A percentile compares a stretch with the other conserved stretches of the same genome.
phyloP scores from a whole-genome alignment of 805 yeast species.

The Wickerhamiella cacticola region DNA sequence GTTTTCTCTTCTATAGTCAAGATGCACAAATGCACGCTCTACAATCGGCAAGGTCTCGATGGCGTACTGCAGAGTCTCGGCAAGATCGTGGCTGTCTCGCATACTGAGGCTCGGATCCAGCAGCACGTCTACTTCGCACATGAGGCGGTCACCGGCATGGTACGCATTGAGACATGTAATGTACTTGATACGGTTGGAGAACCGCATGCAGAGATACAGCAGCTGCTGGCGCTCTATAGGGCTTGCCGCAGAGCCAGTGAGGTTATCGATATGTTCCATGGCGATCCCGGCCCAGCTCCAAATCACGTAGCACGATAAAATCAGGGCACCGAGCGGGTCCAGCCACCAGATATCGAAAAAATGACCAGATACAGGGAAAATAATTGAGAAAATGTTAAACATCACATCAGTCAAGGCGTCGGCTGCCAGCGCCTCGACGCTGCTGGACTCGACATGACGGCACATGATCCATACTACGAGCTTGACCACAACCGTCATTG shows the following conservation, averaged over 20 bases:
- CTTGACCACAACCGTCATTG: constrained; percentile 47
- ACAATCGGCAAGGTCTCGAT: constrained; percentile 65
- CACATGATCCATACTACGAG: constrained; percentile 55
- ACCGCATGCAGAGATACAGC: constrained; percentile 53
- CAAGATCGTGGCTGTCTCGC: constrained; percentile 66
- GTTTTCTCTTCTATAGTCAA: constrained; percentile 39
- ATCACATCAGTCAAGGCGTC: constrained; percentile 71
- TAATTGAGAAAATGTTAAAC: constrained; percentile 56
- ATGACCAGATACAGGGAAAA: constrained; percentile 56
- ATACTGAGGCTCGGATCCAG: constrained; percentile 40
- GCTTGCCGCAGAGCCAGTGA: constrained; percentile 62
- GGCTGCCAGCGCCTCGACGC: constrained; percentile 69
- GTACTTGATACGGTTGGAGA: constrained; percentile 52
- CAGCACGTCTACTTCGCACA: constrained; percentile 66
- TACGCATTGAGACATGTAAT: constrained; percentile 59
- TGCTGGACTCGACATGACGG: constrained; percentile 44
- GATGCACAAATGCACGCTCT: constrained; percentile 71
- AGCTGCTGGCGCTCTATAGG: constrained; percentile 52
- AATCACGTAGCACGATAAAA: constrained; percentile 50
- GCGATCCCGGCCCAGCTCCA: constrained; percentile 53
- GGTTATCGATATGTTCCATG: constrained; percentile 57
- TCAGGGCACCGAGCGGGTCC: constrained; percentile 62
- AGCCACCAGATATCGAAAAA: constrained; percentile 50
- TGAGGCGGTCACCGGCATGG: constrained; percentile 65
- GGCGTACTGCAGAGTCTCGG: constrained; percentile 71